Percentiles rank a stretch among this genome's conserved stretches.
Conservation (phyloP, 2,329 filamentous ascomycete genomes). For the Ophiostoma quercus region DNA sequence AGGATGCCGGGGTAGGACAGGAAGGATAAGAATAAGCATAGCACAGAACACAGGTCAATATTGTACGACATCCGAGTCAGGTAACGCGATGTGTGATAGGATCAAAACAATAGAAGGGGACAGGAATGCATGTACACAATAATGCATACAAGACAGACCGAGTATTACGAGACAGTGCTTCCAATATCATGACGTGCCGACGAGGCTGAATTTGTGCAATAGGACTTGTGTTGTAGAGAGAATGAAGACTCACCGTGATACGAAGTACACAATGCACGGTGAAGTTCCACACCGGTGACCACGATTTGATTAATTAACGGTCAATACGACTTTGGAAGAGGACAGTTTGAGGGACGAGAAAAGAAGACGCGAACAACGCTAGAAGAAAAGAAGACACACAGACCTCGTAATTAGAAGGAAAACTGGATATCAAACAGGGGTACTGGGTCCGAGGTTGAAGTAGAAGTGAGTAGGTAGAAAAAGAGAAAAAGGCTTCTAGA, state of each 20-base stretch:
- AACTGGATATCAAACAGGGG: neutral
- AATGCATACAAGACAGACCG: neutral
- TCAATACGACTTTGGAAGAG: neutral
- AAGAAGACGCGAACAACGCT: neutral
- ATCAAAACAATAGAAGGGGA: too few species aligned
- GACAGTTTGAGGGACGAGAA: neutral
- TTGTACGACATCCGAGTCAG: too few species aligned
- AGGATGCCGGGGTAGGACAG: neutral
- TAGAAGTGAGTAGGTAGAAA: slow-evolving; percentile 4
- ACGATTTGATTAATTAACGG: neutral
- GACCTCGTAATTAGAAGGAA: neutral
- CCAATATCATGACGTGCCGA: neutral
- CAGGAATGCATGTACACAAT: too few species aligned
- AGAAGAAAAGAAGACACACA: slow-evolving; percentile 3
- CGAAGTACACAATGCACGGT: too few species aligned
- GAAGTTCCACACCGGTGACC: slow-evolving; percentile 1
- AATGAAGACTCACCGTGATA: too few species aligned
- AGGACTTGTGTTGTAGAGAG: neutral
- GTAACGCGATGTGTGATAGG: too few species aligned
- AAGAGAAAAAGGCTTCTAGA: neutral
- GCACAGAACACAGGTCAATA: too few species aligned
- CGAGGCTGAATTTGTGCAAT: neutral
- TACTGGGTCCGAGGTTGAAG: neutral
- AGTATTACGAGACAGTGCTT: neutral
- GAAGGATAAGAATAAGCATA: too few species aligned